Conservation (phyloP, 106 monocot genomes). For the Posidonia australis region DNA sequence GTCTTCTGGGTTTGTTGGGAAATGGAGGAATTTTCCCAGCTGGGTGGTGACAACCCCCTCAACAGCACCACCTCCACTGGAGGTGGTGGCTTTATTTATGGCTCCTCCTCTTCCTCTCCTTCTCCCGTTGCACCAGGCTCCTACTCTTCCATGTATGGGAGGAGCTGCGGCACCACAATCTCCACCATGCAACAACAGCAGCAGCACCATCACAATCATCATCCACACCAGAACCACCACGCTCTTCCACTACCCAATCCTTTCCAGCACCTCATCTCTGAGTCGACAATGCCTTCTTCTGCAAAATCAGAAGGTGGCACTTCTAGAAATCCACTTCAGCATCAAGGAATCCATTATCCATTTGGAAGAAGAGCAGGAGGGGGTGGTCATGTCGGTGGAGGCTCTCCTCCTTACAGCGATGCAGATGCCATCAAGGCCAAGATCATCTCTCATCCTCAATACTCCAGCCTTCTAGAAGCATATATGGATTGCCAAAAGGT, state of each 20-base stretch:
- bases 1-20: background rate
- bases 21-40: conserved; percentile 32
- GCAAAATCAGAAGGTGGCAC: conserved; percentile 21
- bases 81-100: conserved; percentile 20
- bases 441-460: conserved; percentile 93
- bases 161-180: conserved; percentile 2
- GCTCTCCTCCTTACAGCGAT: conserved; percentile 14
- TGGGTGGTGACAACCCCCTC: conserved; percentile 7
- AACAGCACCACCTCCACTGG: background rate
- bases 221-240: conserved; percentile 14
- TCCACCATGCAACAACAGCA: conserved; percentile 12
- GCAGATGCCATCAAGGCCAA: conserved; percentile 61
- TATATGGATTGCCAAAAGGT: conserved; percentile 97
- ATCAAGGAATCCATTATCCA: conserved; percentile 2
- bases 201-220: conserved; percentile 15
- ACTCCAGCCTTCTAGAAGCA: conserved; percentile 63
- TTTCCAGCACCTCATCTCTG: conserved; percentile 16
- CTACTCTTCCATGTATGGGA: conserved; percentile 14
- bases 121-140: conserved; percentile 1
- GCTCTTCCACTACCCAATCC: conserved; percentile 13
- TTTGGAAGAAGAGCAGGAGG: conserved; percentile 8
- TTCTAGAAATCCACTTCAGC: conserved; percentile 2
- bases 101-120: conserved; percentile 11
- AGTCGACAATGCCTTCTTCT: conserved; percentile 1
- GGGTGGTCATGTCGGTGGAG: background rate